A percentile compares a stretch with the other conserved stretches of the same genome.
Evolutionary conservation across 1,139 yeast genomes (phyloP).

Genomic region (Taphrina sp.): DNA sequence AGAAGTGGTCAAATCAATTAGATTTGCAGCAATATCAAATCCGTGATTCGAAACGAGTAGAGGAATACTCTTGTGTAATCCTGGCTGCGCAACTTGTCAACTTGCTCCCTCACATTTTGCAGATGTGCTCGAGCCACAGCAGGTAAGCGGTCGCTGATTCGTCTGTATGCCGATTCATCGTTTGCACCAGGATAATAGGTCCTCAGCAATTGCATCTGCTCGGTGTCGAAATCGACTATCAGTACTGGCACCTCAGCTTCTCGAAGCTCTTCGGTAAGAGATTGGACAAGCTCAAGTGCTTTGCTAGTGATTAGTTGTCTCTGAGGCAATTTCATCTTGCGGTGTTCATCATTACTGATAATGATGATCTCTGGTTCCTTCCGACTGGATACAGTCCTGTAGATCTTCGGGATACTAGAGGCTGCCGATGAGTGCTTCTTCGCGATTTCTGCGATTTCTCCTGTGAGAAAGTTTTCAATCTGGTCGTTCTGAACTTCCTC

Average conservation of each 20-base stretch:
- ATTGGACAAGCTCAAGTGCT: slow-evolving; percentile 60
- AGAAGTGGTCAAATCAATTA: no score
- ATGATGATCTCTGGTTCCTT: slow-evolving; percentile 41
- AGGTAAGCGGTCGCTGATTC: background rate
- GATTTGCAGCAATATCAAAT: background rate
- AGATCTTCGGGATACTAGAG: background rate
- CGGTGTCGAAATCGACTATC: slow-evolving; percentile 75
- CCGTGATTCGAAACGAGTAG: background rate
- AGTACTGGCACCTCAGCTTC: slow-evolving; percentile 61
- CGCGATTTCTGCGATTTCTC: slow-evolving; percentile 47
- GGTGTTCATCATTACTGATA: slow-evolving; percentile 50
- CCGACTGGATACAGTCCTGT: background rate
- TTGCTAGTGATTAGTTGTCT: slow-evolving; percentile 79
- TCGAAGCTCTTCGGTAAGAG: slow-evolving; percentile 56
- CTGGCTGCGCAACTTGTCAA: background rate
- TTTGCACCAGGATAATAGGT: background rate
- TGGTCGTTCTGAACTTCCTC: slow-evolving; percentile 70
- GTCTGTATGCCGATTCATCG: slow-evolving; percentile 2
- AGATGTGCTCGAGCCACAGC: background rate
- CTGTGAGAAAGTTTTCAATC: slow-evolving; percentile 52
- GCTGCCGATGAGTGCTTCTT: background rate
- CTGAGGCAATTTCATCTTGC: slow-evolving; percentile 59
- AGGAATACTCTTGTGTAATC: background rate
- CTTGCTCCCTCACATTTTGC: background rate
- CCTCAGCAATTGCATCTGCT: slow-evolving; percentile 50